Evolutionary conservation across 2,329 filamentous ascomycete species (phyloP).

Genomic region (Cordyceps farinosa): DNA sequence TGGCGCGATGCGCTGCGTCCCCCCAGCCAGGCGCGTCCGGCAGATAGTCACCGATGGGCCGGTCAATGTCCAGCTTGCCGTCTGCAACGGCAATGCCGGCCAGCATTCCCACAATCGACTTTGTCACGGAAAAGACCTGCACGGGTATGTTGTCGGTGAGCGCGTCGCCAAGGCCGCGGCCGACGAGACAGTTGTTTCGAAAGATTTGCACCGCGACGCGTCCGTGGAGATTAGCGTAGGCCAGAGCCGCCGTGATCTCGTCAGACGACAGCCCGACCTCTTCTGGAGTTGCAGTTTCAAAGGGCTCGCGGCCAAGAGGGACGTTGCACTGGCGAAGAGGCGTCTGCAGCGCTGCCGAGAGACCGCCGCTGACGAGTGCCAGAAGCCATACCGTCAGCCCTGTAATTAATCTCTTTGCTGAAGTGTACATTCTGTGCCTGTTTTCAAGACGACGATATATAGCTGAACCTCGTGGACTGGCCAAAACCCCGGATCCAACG

Average conservation of each 20-base stretch:
- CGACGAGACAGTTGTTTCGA: slow-evolving; percentile 4
- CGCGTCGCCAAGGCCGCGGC: background rate
- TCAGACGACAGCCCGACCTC: slow-evolving; percentile 4
- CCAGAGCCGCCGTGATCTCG: background rate
- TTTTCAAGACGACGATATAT: too few species aligned
- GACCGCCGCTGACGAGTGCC: background rate
- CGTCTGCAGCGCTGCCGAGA: background rate
- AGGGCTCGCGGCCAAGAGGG: background rate
- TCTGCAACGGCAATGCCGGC: background rate
- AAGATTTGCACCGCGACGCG: background rate
- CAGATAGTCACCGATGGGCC: background rate
- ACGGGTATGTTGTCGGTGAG: background rate
- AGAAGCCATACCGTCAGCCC: background rate
- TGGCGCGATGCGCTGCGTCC: background rate
- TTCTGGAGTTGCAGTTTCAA: background rate
- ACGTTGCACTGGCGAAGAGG: background rate
- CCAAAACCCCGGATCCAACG: too few species aligned
- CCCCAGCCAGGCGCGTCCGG: slow-evolving; percentile 1
- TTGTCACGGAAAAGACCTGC: slow-evolving; percentile 7
- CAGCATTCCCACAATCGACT: background rate
- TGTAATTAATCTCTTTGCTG: background rate
- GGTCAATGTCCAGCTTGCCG: background rate
- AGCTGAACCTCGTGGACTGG: too few species aligned
- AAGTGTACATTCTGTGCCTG: too few species aligned
- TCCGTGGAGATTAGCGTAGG: background rate